Evolutionary conservation across 139 green algal genomes (phyloP), one percentile per base, ranked within the genome.

Genomic region (Micractinium conductrix): DNA sequence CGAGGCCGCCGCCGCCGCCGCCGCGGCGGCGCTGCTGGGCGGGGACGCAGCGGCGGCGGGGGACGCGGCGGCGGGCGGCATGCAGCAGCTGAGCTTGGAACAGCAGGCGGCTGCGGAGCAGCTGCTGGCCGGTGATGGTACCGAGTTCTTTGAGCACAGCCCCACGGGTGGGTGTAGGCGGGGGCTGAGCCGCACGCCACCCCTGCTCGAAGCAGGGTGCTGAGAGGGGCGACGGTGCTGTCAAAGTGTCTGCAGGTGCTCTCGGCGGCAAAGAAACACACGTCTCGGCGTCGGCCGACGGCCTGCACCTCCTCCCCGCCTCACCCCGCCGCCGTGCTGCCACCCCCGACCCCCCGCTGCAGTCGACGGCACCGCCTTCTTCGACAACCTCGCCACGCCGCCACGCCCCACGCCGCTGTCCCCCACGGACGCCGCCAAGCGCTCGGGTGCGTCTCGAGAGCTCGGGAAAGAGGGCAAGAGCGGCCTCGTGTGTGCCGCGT

Each of bases 91-190:
- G 79, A 14, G 24, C 28, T 71, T 87, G 83, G 80, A 79, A 72
- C 63, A 80, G 68, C 53, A 71, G 55, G 24, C 48, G 21, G 35
- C 70, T 7, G 85, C 69, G 33, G 40, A 60, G 33, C 62, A 53
- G 60, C 38, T 62, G 53, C 43, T 62, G 71, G n/a, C 45, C 1
- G 86, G 87, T 38, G 89, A 91, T 53, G 89, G 87, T 0, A 78
- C 81, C 42, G 87, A 85, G 28, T 93, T 93, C 63, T 93, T 93
- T 24, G 80, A 88, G 14, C 70, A 73, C 33, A 82, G 76, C 78
- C 78, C 78, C 8, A 40, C 21, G 0, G 76, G 76, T 73, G 76
- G 14, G 76, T 26, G 68, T 22, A 22, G 4, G 2, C 4, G n/a
- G 63, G n/a, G 42, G 63, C 10, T 30, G 63, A 43, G 19, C 26